A percentile compares a stretch with the other conserved stretches of the same genome.
These are phyloP conservation scores for Lactifluus piperatus DNA, from an alignment of 768 basidiomycete species.

Conservation along the genomic window DNA sequence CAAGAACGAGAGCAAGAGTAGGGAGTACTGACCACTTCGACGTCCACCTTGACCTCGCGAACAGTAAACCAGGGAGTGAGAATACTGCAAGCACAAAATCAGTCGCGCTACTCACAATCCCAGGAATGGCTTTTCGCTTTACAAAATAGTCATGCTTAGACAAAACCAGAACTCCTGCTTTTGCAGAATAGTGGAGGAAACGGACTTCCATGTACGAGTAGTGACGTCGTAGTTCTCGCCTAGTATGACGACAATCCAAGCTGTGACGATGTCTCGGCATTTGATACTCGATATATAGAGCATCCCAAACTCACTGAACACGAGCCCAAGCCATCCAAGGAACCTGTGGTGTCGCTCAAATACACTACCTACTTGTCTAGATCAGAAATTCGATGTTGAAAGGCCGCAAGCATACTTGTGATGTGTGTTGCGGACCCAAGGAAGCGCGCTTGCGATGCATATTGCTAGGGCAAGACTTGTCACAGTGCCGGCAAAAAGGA, in stretches of 20 bases:
- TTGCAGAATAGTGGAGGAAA: slow-evolving; percentile 43
- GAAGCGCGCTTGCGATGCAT: slow-evolving; percentile 58
- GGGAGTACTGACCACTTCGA: slow-evolving; percentile 52
- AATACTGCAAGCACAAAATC: slow-evolving; percentile 36
- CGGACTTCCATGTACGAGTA: slow-evolving; percentile 49
- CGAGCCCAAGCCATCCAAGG: slow-evolving; percentile 55
- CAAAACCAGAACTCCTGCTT: slow-evolving; percentile 77
- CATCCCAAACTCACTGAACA: slow-evolving; percentile 37
- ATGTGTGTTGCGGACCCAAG: slow-evolving; percentile 72
- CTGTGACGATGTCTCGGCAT: slow-evolving; percentile 16
- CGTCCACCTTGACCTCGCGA: slow-evolving; percentile 61
- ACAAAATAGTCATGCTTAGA: slow-evolving; percentile 68
- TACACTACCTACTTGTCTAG: slow-evolving; percentile 35
- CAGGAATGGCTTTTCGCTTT: slow-evolving; percentile 24
- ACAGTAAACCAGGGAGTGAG: slow-evolving; percentile 70
- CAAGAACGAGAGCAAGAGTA: not conserved
- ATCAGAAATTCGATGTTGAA: not conserved
- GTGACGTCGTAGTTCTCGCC: slow-evolving; percentile 51
- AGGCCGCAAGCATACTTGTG: slow-evolving; percentile 50
- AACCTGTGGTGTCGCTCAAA: slow-evolving; percentile 79
- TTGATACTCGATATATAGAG: not conserved
- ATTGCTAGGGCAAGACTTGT: slow-evolving; percentile 49
- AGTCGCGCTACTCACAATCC: not conserved
- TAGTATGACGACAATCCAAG: slow-evolving; percentile 62
- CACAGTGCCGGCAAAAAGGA: slow-evolving; percentile 54